Percentiles rank a stretch among this genome's conserved stretches.
Evolutionary conservation across 2,329 filamentous ascomycete genomes (phyloP).

Genomic region (Penicillium fuscoglaucum): DNA sequence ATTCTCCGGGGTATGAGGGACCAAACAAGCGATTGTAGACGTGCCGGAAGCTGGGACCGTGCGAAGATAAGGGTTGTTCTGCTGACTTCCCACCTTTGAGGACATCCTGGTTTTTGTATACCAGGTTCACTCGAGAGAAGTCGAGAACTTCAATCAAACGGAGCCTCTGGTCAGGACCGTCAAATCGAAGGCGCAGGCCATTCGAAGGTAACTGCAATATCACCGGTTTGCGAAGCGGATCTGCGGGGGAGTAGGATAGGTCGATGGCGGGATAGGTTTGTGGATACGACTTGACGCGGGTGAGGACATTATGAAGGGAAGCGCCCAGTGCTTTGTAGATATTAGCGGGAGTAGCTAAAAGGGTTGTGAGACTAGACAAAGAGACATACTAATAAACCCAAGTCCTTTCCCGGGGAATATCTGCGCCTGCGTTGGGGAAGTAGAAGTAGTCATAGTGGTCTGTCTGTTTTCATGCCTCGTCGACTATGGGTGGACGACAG

Average conservation of each 20-base stretch:
- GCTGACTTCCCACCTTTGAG: constrained; percentile 56
- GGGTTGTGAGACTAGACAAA: constrained; percentile 12
- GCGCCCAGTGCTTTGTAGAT: constrained; percentile 71
- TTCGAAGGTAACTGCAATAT: constrained; percentile 77
- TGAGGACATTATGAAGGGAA: constrained; percentile 86
- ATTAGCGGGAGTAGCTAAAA: constrained; percentile 24
- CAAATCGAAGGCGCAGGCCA: constrained; percentile 86
- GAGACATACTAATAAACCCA: constrained; percentile 57
- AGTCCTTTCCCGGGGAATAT: constrained; percentile 66
- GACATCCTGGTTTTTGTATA: constrained; percentile 79
- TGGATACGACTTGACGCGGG: constrained; percentile 83
- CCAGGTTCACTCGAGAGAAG: constrained; percentile 80
- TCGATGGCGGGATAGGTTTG: constrained; percentile 80
- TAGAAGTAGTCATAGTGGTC: constrained; percentile 38
- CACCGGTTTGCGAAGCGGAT: constrained; percentile 74
- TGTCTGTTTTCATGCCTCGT: constrained; percentile 12
- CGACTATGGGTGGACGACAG: background rate
- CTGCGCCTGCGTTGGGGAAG: constrained; percentile 51
- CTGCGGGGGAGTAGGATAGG: constrained; percentile 72
- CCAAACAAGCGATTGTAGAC: constrained; percentile 93
- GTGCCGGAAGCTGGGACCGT: constrained; percentile 77
- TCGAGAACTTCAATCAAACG: constrained; percentile 88
- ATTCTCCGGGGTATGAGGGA: constrained; percentile 92
- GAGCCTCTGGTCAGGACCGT: constrained; percentile 87
- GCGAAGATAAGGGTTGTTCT: constrained; percentile 36